Percentiles rank a stretch among this genome's conserved stretches.
Evolutionary conservation across 73 alveolate species (phyloP).

Genomic region (Strombidium stylifer): DNA sequence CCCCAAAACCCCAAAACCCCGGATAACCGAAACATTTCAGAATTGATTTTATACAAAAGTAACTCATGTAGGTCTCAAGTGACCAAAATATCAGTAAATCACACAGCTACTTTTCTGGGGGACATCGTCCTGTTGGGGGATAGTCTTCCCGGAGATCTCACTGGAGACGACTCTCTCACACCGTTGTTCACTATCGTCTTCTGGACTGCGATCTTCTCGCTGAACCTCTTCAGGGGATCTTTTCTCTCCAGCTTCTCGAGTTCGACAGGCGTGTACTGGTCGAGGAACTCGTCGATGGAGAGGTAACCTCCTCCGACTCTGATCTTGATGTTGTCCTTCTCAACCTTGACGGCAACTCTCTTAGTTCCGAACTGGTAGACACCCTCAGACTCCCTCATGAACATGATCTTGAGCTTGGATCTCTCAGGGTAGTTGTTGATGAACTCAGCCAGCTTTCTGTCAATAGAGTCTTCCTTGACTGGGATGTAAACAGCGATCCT

Average conservation of each 20-base stretch:
- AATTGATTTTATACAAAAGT: no score
- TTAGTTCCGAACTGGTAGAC: conserved; percentile 56
- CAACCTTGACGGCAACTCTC: conserved; percentile 59
- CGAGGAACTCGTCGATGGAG: conserved; percentile 61
- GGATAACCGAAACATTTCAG: no score
- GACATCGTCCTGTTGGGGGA: no score
- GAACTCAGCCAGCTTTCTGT: conserved; percentile 57
- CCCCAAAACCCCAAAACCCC: no score
- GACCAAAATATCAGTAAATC: no score
- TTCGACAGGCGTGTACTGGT: conserved; percentile 56
- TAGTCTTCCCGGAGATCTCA: no score
- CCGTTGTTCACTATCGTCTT: no score
- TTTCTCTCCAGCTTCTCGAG: conserved; percentile 47
- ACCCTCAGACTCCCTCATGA: conserved; percentile 66
- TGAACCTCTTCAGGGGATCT: no score
- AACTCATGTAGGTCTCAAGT: no score
- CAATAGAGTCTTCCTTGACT: conserved; percentile 61
- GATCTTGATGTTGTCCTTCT: conserved; percentile 58
- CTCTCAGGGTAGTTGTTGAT: conserved; percentile 51
- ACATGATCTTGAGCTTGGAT: conserved; percentile 41
- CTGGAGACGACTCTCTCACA: no score
- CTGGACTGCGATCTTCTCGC: no score
- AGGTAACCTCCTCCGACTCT: conserved; percentile 76
- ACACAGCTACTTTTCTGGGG: no score
- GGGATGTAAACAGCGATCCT: conserved; percentile 51